Base-by-base conservation (phyloP, 345 rosid species). In the Litchi chinensis region DNA sequence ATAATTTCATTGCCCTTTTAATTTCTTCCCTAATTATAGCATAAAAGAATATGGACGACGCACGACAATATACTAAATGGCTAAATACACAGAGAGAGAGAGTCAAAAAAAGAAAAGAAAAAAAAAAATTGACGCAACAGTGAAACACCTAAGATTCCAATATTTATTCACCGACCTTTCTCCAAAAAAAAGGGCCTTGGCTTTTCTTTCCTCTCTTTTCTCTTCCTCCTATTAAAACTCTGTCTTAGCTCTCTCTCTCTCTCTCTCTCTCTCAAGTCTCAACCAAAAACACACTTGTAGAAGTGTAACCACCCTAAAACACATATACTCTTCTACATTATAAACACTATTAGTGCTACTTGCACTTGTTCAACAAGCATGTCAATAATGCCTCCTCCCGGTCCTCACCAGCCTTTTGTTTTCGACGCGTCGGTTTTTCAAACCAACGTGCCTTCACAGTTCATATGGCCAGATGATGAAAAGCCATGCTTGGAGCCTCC, bases 391-490 rank as follows among this genome's bases (percentile, higher is more conserved):
- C 44, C 28, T 9, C 60, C 60, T 26, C 43, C 65, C 54, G 39
- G 46, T 52, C 32, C 56, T 21, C 64, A 32, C 16, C 48, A 22
- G 24, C 54, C 77, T 64, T 19, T 85, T 3, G 89, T 89, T 69
- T 95, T 95, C 28, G 95, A 92, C 52, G 89, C 95, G 39, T 74
- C 86, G 0, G 21, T 85, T 9, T 74, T 78, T 68, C 86, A 89
- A 67, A 16, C 87, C 39, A 81, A 72, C 81, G 88, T 95, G 81
- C 98, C 98, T 22, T 81, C 84, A 52, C 87, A 92, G 82, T 95
- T 93, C 87, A 65, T 93, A 19, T 95, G 99, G 99, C 98, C 98
- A 0, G 96, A 92, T 80, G 76, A 91, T 19, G 99, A 95, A 65
- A 91, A 87, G 79, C 93, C 98, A 5, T 40, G 86, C 68, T 63